Percentiles rank a stretch among this genome's conserved stretches.
phyloP scores from a whole-genome alignment of 2,329 filamentous ascomycete genomes.

The Fusarium sp. region DNA sequence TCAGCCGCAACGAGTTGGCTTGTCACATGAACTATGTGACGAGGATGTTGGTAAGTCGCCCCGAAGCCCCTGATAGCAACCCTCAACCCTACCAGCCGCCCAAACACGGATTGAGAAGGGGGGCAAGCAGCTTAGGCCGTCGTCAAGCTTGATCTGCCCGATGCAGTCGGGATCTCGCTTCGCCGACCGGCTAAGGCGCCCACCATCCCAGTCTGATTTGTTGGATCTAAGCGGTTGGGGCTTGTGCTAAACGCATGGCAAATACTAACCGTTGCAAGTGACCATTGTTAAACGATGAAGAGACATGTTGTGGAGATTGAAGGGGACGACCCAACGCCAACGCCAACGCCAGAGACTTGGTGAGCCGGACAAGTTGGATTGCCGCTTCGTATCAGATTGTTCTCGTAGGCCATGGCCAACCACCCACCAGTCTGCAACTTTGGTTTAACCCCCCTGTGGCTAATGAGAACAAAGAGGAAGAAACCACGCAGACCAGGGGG shows the following conservation, averaged over 20 bases:
- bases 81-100: conserved; percentile 21
- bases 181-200: conserved; percentile 24
- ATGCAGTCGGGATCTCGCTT: conserved; percentile 38
- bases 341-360: conserved; percentile 35
- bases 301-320: conserved; percentile 43
- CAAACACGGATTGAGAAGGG: conserved; percentile 18
- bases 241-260: conserved; percentile 21
- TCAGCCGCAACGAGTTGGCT: conserved; percentile 93
- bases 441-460: conserved; percentile 17
- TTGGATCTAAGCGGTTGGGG: conserved; percentile 23
- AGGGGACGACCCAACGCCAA: conserved; percentile 29
- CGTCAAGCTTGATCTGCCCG: conserved; percentile 32
- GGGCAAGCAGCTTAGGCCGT: conserved; percentile 20
- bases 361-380: conserved; percentile 32
- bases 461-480: conserved; percentile 26
- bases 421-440: conserved; percentile 33
- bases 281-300: conserved; percentile 76
- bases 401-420: conserved; percentile 24
- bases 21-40: conserved; percentile 89
- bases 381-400: conserved; percentile 37
- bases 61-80: conserved; percentile 13
- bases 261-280: conserved; percentile 48
- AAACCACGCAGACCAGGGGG: conserved; percentile 26
- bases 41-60: conserved; percentile 88
- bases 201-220: conserved; percentile 21